These are phyloP conservation scores for Macadamia integrifolia DNA, from an alignment of 164 flowering plant genomes.

Conservation along the genomic window DNA sequence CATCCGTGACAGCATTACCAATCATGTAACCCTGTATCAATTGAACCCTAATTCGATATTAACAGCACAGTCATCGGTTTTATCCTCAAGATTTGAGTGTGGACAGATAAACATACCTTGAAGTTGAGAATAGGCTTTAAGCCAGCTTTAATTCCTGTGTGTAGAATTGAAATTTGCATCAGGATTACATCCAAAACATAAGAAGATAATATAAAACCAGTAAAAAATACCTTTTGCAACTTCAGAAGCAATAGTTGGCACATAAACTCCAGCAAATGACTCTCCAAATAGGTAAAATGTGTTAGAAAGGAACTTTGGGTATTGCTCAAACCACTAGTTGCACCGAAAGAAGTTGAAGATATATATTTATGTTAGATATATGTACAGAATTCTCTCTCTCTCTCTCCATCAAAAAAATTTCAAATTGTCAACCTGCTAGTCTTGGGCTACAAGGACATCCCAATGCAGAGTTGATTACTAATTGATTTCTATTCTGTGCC, in stretches of 20 bases:
- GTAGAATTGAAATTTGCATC: slow-evolving; percentile 5
- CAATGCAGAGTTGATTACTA: no score
- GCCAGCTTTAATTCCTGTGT: slow-evolving; percentile 59
- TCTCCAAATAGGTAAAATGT: slow-evolving; percentile 85
- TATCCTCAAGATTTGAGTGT: neutral
- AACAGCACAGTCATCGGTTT: neutral
- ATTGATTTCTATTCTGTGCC: no score
- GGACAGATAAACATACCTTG: slow-evolving; percentile 39
- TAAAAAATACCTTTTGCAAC: slow-evolving; percentile 55
- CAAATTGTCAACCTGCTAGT: no score
- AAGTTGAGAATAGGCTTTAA: slow-evolving; percentile 61
- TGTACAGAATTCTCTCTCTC: no score
- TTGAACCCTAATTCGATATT: slow-evolving; percentile 4
- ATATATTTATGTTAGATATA: neutral
- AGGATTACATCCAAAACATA: slow-evolving; percentile 5
- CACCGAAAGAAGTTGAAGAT: slow-evolving; percentile 1
- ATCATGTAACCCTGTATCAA: slow-evolving; percentile 70
- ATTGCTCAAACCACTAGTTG: slow-evolving; percentile 3
- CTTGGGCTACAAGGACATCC: no score
- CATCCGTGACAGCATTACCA: slow-evolving; percentile 81
- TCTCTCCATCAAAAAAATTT: no score
- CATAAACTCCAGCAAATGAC: slow-evolving; percentile 93
- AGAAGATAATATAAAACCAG: neutral
- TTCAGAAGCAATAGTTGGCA: slow-evolving; percentile 85
- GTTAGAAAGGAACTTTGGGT: slow-evolving; percentile 64